Conservation (phyloP, 768 basidiomycete species). For the Boletales sp. region DNA sequence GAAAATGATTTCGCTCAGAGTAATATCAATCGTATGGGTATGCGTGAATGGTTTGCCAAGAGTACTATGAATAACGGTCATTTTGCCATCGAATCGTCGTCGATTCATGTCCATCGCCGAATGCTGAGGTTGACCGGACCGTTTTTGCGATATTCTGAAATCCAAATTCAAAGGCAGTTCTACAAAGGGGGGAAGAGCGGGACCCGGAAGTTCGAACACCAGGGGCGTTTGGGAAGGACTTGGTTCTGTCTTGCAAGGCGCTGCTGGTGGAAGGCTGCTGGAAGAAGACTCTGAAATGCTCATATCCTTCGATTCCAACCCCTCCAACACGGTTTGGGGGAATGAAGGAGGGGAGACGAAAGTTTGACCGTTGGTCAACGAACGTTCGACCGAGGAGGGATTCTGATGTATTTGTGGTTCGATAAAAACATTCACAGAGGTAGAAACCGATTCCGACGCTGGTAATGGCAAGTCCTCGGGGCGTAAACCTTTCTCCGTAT, state of each 20-base stretch:
- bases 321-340: not conserved
- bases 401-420: not conserved
- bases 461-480: not conserved
- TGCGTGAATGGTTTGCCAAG: conserved; percentile 19
- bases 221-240: not conserved
- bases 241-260: not conserved
- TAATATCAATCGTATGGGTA: conserved; percentile 24
- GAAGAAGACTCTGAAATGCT: not conserved
- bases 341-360: not conserved
- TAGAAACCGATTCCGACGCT: not conserved
- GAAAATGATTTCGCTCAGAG: conserved; percentile 27
- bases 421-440: not conserved
- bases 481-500: not conserved
- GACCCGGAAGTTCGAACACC: not conserved
- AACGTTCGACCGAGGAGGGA: not conserved
- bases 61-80: conserved; percentile 14
- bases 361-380: not conserved
- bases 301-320: conserved; percentile 1
- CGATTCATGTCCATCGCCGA: not conserved
- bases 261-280: not conserved
- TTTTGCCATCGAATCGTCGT: conserved; percentile 15
- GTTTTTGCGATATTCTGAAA: conserved; percentile 10
- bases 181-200: conserved; percentile 11
- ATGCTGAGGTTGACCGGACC: not conserved
- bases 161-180: conserved; percentile 16